phyloP scores from a whole-genome alignment of 441 rosid species.

The Viola pubescens region DNA sequence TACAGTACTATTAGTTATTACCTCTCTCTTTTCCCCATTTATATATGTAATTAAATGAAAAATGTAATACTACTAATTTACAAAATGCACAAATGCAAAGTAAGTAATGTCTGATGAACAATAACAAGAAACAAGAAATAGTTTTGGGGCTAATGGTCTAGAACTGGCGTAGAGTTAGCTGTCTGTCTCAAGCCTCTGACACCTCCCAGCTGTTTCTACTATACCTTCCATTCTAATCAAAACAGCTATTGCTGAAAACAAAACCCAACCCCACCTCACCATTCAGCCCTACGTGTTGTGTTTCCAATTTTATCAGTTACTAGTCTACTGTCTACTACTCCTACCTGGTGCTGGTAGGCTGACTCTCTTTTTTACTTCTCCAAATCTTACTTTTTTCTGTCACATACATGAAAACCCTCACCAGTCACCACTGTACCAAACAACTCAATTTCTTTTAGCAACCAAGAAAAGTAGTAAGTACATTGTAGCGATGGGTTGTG shows the following conservation, averaged over 20 bases:
- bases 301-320: neutral
- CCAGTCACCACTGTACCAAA: neutral
- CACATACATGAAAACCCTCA: neutral
- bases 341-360: neutral
- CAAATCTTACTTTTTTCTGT: neutral
- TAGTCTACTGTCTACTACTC: too few relatives aligned
- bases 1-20: too few relatives aligned
- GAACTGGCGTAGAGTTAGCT: neutral
- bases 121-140: neutral
- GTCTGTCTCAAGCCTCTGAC: constrained; percentile 2
- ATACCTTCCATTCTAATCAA: constrained; percentile 1
- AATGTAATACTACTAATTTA: too few relatives aligned
- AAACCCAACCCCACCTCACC: neutral
- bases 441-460: neutral
- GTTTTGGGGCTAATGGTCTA: constrained; percentile 1
- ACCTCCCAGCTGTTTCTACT: constrained; percentile 16
- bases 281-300: neutral
- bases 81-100: neutral
- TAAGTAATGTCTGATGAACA: neutral
- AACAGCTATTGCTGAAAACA: constrained; percentile 2
- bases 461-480: neutral
- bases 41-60: too few relatives aligned
- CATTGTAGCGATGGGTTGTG: constrained; percentile 39
- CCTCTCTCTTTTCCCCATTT: too few relatives aligned
- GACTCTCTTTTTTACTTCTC: constrained; percentile 2